Conservation (phyloP, 2,329 filamentous ascomycete species). For the Ramularia collo-cygni region DNA sequence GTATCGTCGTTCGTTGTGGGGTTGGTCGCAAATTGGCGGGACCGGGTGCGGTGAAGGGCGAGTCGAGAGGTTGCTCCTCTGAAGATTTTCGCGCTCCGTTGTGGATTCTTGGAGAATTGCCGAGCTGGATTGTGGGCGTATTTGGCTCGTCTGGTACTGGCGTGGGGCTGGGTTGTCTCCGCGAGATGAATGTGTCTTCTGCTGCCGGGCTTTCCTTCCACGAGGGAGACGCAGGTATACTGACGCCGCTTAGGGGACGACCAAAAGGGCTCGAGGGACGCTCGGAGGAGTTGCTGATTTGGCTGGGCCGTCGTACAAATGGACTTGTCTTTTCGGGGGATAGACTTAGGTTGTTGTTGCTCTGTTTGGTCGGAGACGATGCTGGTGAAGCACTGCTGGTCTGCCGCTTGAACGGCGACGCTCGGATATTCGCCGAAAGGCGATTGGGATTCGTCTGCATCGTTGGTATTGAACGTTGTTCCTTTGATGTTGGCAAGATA, state of each 20-base stretch:
- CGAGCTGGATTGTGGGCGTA: conserved; percentile 4
- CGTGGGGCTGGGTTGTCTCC: conserved; percentile 4
- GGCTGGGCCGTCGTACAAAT: conserved; percentile 31
- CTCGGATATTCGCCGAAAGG: conserved; percentile 15
- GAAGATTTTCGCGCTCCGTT: conserved; percentile 16
- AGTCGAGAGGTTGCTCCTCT: conserved; percentile 15
- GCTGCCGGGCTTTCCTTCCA: conserved; percentile 1
- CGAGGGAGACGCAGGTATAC: conserved; percentile 18
- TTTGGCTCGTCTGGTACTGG: conserved; percentile 6
- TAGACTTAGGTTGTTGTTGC: conserved; percentile 19
- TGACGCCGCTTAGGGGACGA: conserved; percentile 27
- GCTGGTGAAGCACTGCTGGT: conserved; percentile 22
- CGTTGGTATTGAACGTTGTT: not conserved
- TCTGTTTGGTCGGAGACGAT: conserved; percentile 35
- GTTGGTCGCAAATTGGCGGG: conserved; percentile 32
- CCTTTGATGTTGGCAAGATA: not conserved
- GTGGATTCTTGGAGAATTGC: conserved; percentile 1
- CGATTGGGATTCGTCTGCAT: not conserved
- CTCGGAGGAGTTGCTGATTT: conserved; percentile 24
- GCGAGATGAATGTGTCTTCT: too few species aligned
- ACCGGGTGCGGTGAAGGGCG: conserved; percentile 22
- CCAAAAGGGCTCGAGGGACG: conserved; percentile 31
- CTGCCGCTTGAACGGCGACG: conserved; percentile 29
- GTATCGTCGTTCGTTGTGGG: conserved; percentile 32
- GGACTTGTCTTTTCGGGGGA: conserved; percentile 30